Evolutionary conservation across 176 grass and related monocot species (phyloP), one percentile per base, ranked within the genome.

Genomic region (Cenchrus fungigraminus): DNA sequence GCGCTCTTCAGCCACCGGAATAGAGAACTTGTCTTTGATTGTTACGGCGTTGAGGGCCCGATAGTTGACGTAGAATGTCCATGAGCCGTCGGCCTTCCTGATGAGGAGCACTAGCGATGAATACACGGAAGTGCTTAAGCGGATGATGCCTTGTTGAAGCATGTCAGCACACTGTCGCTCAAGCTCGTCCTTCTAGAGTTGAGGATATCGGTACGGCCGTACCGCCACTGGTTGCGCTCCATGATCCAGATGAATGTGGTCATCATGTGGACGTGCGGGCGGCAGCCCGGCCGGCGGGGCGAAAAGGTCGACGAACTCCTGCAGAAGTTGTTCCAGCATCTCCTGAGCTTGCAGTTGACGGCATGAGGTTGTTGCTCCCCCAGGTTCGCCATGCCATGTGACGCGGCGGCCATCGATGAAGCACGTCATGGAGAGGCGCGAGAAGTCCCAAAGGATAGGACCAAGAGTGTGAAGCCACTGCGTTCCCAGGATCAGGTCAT

Each of bases 341-440:
- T 58, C 16, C 0, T 2, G 17, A 1, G 1, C 6, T 20, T 17
- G 55, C 2, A 17, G 5, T 6, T 1, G 0, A 2, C 14, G 55
- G 2, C 16, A 6, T 6, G 16, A 19, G 6, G 43, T 0, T 1
- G 6, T 9, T 5, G 6, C 12, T 1, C 55, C 17, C 6, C 55
- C 55, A 2, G 15, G 55, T 7, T 19, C 17, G 0, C 55, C 55
- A 1, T 6, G 0, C 6, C 6, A 58, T 0, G 1, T 20, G 1
- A 58, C 55, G 1, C 17, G 17, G 1, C 55, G 6, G 0, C 17
- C 17, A 1, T 20, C 4, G 17, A 58, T 0, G 17, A 7, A 19
- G 17, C 55, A 70, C 3, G 68, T n/a, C 68, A 70, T n/a, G 4
- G 43, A 11, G 0, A 69, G 37, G 0, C 1, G 3, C 1, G 7